A percentile compares a stretch with the other conserved stretches of the same genome.
phyloP scores from a whole-genome alignment of 2,329 filamentous ascomycete species.

The Botryotinia calthae region DNA sequence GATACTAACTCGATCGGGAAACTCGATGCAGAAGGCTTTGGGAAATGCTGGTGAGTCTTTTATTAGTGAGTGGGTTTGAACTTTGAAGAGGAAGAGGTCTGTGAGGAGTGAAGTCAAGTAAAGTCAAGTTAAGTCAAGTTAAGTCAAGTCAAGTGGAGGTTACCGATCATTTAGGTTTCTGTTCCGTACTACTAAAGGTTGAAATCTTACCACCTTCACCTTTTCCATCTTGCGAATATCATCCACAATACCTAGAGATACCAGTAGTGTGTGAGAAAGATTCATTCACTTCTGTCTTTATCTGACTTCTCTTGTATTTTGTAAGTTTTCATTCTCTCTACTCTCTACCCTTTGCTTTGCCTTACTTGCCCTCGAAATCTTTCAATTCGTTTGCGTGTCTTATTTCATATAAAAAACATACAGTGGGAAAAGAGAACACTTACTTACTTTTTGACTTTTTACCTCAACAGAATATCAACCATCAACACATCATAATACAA shows the following conservation, averaged over 20 bases:
- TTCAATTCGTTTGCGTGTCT: not conserved
- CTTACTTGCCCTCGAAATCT: not conserved
- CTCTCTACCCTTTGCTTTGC: not conserved
- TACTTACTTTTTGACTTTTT: not conserved
- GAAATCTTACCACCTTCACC: constrained; percentile 2
- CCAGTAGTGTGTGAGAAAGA: not conserved
- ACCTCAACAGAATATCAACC: not conserved
- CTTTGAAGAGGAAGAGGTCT: not conserved
- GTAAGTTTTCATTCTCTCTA: not conserved
- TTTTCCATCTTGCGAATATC: not conserved
- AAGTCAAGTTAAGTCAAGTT: not conserved
- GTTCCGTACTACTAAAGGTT: not conserved
- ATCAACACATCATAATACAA: constrained; percentile 20
- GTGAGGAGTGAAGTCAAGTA: constrained; percentile 1
- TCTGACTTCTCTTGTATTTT: not conserved
- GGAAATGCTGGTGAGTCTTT: not conserved
- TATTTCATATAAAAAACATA: not conserved
- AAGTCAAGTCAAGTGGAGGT: not conserved
- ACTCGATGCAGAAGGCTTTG: not conserved
- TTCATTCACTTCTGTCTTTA: not conserved
- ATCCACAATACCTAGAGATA: not conserved
- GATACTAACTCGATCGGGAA: not conserved
- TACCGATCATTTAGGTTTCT: not conserved
- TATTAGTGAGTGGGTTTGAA: not conserved
- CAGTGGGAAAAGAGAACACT: not conserved